These are phyloP conservation scores for Dentipellis sp. DNA, from an alignment of 768 basidiomycete genomes.

Conservation along the genomic window DNA sequence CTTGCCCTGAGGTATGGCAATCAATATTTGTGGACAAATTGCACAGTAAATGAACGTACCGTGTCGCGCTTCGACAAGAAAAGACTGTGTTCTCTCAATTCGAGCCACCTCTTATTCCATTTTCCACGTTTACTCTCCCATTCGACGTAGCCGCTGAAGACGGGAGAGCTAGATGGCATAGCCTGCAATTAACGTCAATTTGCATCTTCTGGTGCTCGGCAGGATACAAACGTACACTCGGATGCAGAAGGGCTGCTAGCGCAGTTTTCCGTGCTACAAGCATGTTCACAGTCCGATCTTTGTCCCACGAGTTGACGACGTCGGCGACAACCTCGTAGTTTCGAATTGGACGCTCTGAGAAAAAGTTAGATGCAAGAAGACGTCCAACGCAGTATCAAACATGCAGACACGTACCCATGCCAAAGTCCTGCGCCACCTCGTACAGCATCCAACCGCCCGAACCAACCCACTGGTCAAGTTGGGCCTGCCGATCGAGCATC, in stretches of 20 bases:
- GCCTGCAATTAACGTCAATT: slow-evolving; percentile 30
- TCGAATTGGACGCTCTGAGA: slow-evolving; percentile 78
- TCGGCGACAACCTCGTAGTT: slow-evolving; percentile 79
- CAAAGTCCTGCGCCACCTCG: slow-evolving; percentile 86
- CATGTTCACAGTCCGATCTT: slow-evolving; percentile 68
- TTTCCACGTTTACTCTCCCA: slow-evolving; percentile 89
- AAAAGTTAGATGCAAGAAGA: not conserved
- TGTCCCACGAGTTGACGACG: slow-evolving; percentile 83
- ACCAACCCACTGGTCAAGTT: slow-evolving; percentile 48
- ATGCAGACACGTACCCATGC: slow-evolving; percentile 67
- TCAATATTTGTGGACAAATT: not conserved
- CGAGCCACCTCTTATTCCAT: slow-evolving; percentile 91
- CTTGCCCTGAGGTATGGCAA: slow-evolving; percentile 49
- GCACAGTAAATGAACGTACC: slow-evolving; percentile 32
- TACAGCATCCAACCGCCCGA: slow-evolving; percentile 81
- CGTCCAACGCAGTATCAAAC: not conserved
- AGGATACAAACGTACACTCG: slow-evolving; percentile 34
- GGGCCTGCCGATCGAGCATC: slow-evolving; percentile 55
- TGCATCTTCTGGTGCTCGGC: slow-evolving; percentile 6
- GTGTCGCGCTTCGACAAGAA: slow-evolving; percentile 87
- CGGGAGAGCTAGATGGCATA: slow-evolving; percentile 37
- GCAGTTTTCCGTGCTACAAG: slow-evolving; percentile 74
- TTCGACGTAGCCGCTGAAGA: slow-evolving; percentile 61
- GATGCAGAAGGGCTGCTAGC: slow-evolving; percentile 48
- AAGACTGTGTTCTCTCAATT: slow-evolving; percentile 76